phyloP scores from a whole-genome alignment of 2,329 filamentous ascomycete genomes.

The Massarina eburnea region DNA sequence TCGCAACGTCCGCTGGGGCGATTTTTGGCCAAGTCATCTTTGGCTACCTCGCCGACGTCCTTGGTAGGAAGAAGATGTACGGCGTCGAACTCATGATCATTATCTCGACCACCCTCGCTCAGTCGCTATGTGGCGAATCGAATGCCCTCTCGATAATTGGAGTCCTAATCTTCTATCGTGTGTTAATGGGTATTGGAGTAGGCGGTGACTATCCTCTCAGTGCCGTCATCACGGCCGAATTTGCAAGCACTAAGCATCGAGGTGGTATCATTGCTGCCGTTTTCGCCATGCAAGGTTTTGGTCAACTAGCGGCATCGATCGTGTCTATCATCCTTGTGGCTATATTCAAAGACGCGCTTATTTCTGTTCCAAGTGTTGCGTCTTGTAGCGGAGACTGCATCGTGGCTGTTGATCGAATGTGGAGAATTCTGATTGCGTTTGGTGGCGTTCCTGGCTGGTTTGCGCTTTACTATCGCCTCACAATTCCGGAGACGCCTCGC shows the following conservation, averaged over 20 bases:
- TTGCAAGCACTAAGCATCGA: slow-evolving; percentile 81
- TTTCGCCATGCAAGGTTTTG: slow-evolving; percentile 85
- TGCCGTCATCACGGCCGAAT: slow-evolving; percentile 84
- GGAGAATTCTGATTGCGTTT: slow-evolving; percentile 78
- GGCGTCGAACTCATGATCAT: slow-evolving; percentile 53
- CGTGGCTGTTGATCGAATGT: slow-evolving; percentile 82
- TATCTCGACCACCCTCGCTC: slow-evolving; percentile 43
- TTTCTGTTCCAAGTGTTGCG: slow-evolving; percentile 52
- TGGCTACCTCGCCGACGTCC: slow-evolving; percentile 66
- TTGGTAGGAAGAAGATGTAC: slow-evolving; percentile 83
- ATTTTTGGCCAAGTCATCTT: slow-evolving; percentile 82
- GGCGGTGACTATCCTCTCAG: slow-evolving; percentile 64
- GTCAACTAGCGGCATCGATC: slow-evolving; percentile 74
- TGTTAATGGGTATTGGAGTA: slow-evolving; percentile 44
- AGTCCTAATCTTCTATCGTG: slow-evolving; percentile 45
- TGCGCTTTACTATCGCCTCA: slow-evolving; percentile 82
- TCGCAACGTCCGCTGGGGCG: slow-evolving; percentile 79
- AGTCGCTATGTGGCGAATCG: slow-evolving; percentile 40
- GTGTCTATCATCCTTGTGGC: slow-evolving; percentile 73
- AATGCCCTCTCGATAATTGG: slow-evolving; percentile 39
- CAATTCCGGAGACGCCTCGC: slow-evolving; percentile 83
- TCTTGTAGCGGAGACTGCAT: slow-evolving; percentile 66
- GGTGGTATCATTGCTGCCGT: slow-evolving; percentile 86
- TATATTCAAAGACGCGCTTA: slow-evolving; percentile 68
- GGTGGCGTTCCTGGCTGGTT: slow-evolving; percentile 79